These are phyloP conservation scores for Colletotrichum sp. DNA, from an alignment of 2,329 filamentous ascomycete species.

Conservation along the genomic window DNA sequence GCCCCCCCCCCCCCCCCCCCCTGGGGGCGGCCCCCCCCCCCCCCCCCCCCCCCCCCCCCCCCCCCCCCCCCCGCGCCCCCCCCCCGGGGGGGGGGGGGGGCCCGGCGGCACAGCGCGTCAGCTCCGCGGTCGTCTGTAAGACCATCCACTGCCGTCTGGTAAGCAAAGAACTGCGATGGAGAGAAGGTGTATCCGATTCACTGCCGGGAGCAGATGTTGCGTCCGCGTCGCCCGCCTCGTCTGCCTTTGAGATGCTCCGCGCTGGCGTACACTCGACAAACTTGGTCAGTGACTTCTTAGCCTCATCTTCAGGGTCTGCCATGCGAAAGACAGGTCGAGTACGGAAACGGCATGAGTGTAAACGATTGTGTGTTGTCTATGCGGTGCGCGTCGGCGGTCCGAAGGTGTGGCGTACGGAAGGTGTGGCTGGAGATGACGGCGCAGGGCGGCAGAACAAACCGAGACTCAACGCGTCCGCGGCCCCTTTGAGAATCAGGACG, in stretches of 20 bases:
- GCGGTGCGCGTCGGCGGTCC: neutral
- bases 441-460: neutral
- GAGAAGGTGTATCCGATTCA: neutral
- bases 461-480: neutral
- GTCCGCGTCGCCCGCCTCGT: neutral
- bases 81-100: no score
- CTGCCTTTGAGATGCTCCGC: neutral
- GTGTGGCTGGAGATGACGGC: neutral
- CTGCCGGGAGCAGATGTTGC: neutral
- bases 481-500: neutral
- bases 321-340: neutral
- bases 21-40: no score
- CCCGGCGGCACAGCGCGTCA: neutral
- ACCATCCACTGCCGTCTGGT: neutral
- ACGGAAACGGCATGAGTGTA: neutral
- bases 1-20: no score
- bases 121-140: neutral
- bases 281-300: neutral
- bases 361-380: neutral
- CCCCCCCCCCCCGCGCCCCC: no score
- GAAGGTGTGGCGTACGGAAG: neutral
- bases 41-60: no score
- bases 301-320: neutral
- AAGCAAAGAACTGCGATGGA: neutral
- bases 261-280: neutral